Evolutionary conservation across 345 rosid species (phyloP).

Genomic region (Eucalyptus sp.): DNA sequence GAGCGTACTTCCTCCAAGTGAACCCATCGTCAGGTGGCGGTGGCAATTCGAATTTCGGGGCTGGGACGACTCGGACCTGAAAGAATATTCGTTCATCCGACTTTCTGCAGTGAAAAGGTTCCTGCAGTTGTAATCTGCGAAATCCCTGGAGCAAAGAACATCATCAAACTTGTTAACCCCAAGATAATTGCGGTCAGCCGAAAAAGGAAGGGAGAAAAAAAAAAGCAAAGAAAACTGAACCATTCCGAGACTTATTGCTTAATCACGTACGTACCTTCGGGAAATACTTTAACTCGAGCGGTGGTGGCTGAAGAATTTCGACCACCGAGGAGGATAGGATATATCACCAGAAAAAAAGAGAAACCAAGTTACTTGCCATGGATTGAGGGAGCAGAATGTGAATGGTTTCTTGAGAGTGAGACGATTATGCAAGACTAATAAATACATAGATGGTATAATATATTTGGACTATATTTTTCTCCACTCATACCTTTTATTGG

Average conservation of each 20-base stretch:
- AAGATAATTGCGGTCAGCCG: background rate
- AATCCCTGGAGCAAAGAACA: background rate
- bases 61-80: slow-evolving; percentile 38
- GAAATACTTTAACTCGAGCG: background rate
- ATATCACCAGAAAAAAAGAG: background rate
- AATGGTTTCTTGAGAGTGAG: background rate
- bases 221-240: background rate
- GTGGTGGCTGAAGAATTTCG: background rate
- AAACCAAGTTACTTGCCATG: background rate
- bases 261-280: background rate
- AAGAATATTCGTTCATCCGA: slow-evolving; percentile 22
- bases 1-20: slow-evolving; percentile 90
- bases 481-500: background rate
- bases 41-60: slow-evolving; percentile 13
- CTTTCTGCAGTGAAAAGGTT: slow-evolving; percentile 17
- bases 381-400: background rate
- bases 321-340: background rate
- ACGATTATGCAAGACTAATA: background rate
- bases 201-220: too few relatives aligned
- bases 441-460: background rate
- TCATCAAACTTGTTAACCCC: background rate
- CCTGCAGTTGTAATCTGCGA: background rate
- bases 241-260: background rate
- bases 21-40: slow-evolving; percentile 70
- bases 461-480: background rate